Evolutionary conservation across 768 basidiomycete genomes (phyloP), one percentile per base, ranked within the genome.

Genomic region (Rhodotorula toruloides): DNA sequence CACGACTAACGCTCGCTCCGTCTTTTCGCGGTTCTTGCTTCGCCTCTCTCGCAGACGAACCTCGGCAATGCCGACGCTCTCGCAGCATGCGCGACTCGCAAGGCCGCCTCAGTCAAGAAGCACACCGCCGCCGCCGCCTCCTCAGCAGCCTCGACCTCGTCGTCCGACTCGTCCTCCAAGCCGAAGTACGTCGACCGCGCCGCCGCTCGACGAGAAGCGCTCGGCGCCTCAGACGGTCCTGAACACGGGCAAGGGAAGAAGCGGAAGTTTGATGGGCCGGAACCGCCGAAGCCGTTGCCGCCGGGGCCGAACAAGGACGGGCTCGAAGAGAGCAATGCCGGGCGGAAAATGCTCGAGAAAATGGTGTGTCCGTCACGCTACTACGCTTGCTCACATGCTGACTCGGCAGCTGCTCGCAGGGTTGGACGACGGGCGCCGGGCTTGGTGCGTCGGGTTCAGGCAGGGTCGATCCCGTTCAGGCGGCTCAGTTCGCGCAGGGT

Each of bases 131-230:
- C 73, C 16, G 61, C 71, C 29, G 79, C 82, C 49, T 81, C 81
- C 67, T 71, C 75, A 2, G 65, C 77, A 37, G 49, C 74, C 9
- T 36, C 73, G 31, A 43, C 74, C 5, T 25, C 76, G 72, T 57
- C 58, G 9, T 39, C 76, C 50, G 36, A 73, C 7, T 76, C 77
- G 48, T 83, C 84, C 21, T 64, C 74, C 34, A 70, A 71, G 32
- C 76, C 90, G 4, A 91, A 91, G 76, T 98, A 99, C 78, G 86
- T 93, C 43, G 96, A 99, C 77, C 87, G 96, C 32, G 96, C 96
- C 2, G 88, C 87, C 0, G 93, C 96, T 76, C 86, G 96, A 21
- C 84, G 96, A 27, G 84, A 85, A 54, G 84, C 91, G 75, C 90
- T 93, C 79, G 90, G 92, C 71, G 93, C 97, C 74, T 91, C 93